Evolutionary conservation across 2,329 filamentous ascomycete genomes (phyloP), one percentile per base, ranked within the genome.

Genomic region (Xylariaceae sp.): DNA sequence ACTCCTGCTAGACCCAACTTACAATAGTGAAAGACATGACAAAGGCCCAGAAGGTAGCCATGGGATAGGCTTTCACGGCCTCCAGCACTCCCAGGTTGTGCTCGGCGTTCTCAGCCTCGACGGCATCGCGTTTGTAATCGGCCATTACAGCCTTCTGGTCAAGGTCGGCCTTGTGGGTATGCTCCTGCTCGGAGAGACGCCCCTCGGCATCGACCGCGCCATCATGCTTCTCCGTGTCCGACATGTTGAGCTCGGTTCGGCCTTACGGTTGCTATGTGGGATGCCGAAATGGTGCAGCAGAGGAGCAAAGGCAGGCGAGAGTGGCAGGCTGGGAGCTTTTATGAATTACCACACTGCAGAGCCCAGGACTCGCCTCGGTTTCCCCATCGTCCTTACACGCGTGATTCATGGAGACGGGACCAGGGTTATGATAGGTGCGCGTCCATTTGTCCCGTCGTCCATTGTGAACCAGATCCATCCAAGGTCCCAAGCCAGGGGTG

Each of bases 81-180:
- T 69, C 58, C 7, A 67, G 11, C 39, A 69, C 65, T 1, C 59
- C 61, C 66, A 70, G 68, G 42, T 66, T 58, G 32, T 62, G 59
- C 52, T 70, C 68, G 1, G 48, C 51, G 32, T 63, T 75, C 68
- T 85, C 82, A 11, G 78, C 81, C 53, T 80, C 75, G 58, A 81
- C 76, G 54, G 80, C 80, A 57, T 70, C 77, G 6, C 69, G 66
- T 69, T 75, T 77, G 72, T 71, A 73, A 48, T 72, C 69, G 55
- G 67, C 58, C 51, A 64, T 53, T 48, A 61, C 52, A 12, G 66
- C 66, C 47, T 76, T 72, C 52, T 71, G 67, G 53, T 69, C 66
- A 12, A 53, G 44, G 17, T 51, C 56, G 18, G 27, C 42, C 9
- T 18, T 38, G 38, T 41, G 33, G 3, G 18, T 49, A 44, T 52